Conservation (phyloP, 2,329 filamentous ascomycete genomes). For the Hymenoscyphus fraxineus region DNA sequence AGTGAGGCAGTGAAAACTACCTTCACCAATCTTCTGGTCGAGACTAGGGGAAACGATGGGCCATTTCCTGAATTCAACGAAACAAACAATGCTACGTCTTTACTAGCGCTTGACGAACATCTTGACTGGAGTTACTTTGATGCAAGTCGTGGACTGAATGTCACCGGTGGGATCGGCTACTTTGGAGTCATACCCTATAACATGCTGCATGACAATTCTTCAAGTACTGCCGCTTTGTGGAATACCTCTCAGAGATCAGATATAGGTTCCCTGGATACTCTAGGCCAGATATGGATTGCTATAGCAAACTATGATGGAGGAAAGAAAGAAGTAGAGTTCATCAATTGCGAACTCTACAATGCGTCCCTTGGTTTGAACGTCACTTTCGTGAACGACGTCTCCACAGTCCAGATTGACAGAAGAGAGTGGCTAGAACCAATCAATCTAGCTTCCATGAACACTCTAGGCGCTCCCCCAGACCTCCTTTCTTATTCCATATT, state of each 20-base stretch:
- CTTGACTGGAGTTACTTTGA: too few species aligned
- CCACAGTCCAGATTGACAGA: not conserved
- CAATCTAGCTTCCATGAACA: too few species aligned
- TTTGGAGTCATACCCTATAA: too few species aligned
- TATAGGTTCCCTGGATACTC: not conserved
- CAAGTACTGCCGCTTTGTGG: too few species aligned
- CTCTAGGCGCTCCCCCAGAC: not conserved
- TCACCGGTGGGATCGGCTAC: too few species aligned
- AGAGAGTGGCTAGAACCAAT: not conserved
- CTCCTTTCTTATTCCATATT: not conserved
- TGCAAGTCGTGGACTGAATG: too few species aligned
- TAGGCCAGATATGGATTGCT: constrained; percentile 1
- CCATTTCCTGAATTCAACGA: too few species aligned
- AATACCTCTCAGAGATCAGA: too few species aligned
- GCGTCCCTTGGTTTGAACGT: not conserved
- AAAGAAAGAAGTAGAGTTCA: not conserved
- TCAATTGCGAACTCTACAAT: constrained; percentile 3
- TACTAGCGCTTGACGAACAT: too few species aligned
- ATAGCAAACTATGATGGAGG: not conserved
- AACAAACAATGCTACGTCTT: too few species aligned
- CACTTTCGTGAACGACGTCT: not conserved
- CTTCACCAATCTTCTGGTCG: not conserved
- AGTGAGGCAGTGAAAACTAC: not conserved
- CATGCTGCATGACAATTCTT: too few species aligned
- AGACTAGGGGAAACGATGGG: too few species aligned